A percentile compares a stretch with the other conserved stretches of the same genome.
Evolutionary conservation across 2,329 filamentous ascomycete species (phyloP).

Genomic region (Aspergillus fumigatus): DNA sequence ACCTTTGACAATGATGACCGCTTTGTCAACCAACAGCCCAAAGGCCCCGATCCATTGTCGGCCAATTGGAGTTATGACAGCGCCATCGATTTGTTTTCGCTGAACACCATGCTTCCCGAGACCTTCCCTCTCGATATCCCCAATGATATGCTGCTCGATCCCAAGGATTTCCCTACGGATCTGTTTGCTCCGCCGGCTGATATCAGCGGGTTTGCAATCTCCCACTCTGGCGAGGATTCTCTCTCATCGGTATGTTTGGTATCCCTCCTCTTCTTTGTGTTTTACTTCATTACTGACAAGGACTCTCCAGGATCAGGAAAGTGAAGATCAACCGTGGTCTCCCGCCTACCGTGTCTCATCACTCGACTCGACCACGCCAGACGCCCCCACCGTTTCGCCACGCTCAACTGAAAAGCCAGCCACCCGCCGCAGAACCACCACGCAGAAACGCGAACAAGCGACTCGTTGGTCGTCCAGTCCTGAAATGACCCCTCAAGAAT

Average conservation of each 20-base stretch:
- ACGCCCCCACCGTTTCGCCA: background rate
- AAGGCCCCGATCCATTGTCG: conserved; percentile 29
- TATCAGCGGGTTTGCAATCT: conserved; percentile 30
- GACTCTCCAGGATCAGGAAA: conserved; percentile 27
- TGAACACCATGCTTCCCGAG: conserved; percentile 29
- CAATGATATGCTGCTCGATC: conserved; percentile 25
- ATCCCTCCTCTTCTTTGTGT: conserved; percentile 14
- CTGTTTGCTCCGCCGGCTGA: conserved; percentile 26
- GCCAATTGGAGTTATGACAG: conserved; percentile 35
- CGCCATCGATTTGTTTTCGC: conserved; percentile 30
- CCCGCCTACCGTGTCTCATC: conserved; percentile 20
- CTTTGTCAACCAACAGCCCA: conserved; percentile 6
- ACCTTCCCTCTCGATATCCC: conserved; percentile 27
- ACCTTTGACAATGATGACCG: conserved; percentile 11
- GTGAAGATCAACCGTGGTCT: conserved; percentile 32
- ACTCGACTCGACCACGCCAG: conserved; percentile 10
- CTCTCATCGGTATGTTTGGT: conserved; percentile 21
- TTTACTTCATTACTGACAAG: background rate
- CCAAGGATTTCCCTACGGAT: conserved; percentile 29
- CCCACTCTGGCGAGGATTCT: conserved; percentile 25
- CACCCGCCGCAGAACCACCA: conserved; percentile 7
- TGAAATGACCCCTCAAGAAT: conserved; percentile 24
- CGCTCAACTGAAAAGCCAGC: conserved; percentile 2
- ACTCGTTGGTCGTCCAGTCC: conserved; percentile 26
- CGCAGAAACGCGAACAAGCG: conserved; percentile 6